Evolutionary conservation across 768 basidiomycete genomes (phyloP).

Genomic region (Botryobasidium botryosum): DNA sequence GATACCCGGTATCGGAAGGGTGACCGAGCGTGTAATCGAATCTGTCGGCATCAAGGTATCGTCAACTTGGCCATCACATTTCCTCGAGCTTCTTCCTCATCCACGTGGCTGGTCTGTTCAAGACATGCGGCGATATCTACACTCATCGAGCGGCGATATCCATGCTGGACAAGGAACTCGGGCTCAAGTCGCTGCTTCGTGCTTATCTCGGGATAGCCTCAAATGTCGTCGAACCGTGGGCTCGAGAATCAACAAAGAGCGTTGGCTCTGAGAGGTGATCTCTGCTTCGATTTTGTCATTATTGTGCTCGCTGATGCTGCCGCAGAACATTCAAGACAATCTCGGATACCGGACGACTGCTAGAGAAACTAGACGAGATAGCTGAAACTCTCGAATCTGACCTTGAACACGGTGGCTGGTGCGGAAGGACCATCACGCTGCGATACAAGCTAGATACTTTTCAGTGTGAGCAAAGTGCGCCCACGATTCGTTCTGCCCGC

Average conservation of each 20-base stretch:
- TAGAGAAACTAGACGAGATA: constrained; percentile 64
- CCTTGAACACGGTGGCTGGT: constrained; percentile 63
- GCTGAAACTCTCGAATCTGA: constrained; percentile 69
- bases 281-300: too few species aligned
- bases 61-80: background rate
- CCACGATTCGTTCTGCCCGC: background rate
- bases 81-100: background rate
- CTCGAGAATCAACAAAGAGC: constrained; percentile 74
- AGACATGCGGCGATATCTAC: constrained; percentile 88
- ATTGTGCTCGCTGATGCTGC: constrained; percentile 2
- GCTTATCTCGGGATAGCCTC: constrained; percentile 77
- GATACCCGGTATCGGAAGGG: constrained; percentile 79
- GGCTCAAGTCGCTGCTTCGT: constrained; percentile 53
- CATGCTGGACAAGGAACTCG: constrained; percentile 80
- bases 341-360: constrained; percentile 43
- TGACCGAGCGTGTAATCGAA: constrained; percentile 74
- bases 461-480: constrained; percentile 35
- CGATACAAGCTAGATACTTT: constrained; percentile 89
- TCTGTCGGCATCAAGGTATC: constrained; percentile 71
- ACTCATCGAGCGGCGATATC: constrained; percentile 51
- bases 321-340: constrained; percentile 61
- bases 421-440: constrained; percentile 75
- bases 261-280: constrained; percentile 75
- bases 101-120: background rate
- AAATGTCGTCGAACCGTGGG: constrained; percentile 58